phyloP scores from a whole-genome alignment of 176 grass and related monocot species.

The Stipa capillata region DNA sequence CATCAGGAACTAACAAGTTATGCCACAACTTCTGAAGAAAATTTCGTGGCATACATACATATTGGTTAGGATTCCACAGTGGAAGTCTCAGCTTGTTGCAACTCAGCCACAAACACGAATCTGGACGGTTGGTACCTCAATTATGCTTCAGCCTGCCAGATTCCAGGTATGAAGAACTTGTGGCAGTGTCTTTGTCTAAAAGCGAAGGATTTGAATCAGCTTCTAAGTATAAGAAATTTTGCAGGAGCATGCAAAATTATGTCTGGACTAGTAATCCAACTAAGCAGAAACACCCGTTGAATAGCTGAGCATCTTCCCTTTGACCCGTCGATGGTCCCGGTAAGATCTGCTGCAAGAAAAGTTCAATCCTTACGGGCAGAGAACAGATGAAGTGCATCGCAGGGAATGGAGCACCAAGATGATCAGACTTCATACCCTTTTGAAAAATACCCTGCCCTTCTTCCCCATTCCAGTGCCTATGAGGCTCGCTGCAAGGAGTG shows the following conservation, averaged over 20 bases:
- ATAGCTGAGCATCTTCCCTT: constrained; percentile 40
- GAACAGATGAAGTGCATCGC: constrained; percentile 33
- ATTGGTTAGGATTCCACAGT: constrained; percentile 13
- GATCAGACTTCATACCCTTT: constrained; percentile 72
- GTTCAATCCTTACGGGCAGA: constrained; percentile 26
- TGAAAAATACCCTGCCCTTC: constrained; percentile 90
- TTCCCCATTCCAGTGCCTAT: constrained; percentile 65
- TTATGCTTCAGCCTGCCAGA: background rate
- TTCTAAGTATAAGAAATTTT: background rate
- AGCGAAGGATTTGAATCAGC: background rate
- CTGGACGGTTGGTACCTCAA: background rate
- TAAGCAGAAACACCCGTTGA: constrained; percentile 22
- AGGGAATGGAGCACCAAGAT: constrained; percentile 24
- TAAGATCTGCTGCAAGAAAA: constrained; percentile 66
- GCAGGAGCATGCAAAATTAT: background rate
- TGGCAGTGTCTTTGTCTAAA: background rate
- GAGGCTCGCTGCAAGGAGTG: constrained; percentile 51
- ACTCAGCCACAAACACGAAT: constrained; percentile 14
- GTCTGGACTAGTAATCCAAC: background rate
- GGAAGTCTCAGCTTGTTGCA: constrained; percentile 16
- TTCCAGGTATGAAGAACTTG: background rate
- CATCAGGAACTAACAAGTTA: constrained; percentile 11
- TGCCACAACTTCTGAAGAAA: constrained; percentile 10
- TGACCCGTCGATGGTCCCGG: constrained; percentile 47
- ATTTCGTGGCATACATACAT: background rate